Conservation (phyloP, 208 protist species). For the Herpetomonas samuelpessoai region DNA sequence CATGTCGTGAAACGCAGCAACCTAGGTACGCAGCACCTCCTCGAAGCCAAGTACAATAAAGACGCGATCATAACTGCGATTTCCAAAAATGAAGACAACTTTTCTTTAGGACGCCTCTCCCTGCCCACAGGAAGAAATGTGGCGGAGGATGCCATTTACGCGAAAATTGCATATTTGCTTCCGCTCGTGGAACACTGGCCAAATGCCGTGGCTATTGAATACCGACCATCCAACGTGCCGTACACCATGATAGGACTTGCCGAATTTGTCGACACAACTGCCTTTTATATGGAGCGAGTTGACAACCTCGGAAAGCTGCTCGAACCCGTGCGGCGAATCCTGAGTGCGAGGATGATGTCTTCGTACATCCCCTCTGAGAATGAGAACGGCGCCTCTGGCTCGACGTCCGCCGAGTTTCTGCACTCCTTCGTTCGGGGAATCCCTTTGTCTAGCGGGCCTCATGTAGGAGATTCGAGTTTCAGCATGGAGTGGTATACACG, state of each 20-base stretch:
- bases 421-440: conserved; percentile 46
- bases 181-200: conserved; percentile 54
- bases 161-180: conserved; percentile 39
- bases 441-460: conserved; percentile 67
- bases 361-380: conserved; percentile 20
- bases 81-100: conserved; percentile 49
- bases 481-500: conserved; percentile 50
- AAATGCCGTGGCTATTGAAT: conserved; percentile 62
- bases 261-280: conserved; percentile 73
- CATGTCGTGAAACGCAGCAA: conserved; percentile 55
- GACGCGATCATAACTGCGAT: conserved; percentile 39
- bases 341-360: conserved; percentile 38
- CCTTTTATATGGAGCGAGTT: conserved; percentile 73
- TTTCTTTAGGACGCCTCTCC: conserved; percentile 30
- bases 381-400: neutral
- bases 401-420: conserved; percentile 32
- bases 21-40: conserved; percentile 19
- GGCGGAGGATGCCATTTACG: conserved; percentile 40
- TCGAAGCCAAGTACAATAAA: conserved; percentile 59
- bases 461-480: conserved; percentile 27
- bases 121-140: conserved; percentile 43
- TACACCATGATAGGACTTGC: conserved; percentile 56
- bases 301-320: conserved; percentile 37
- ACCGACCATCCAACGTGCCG: conserved; percentile 51
- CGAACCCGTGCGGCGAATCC: conserved; percentile 26